phyloP scores from a whole-genome alignment of 2,329 filamentous ascomycete genomes.

The Colletotrichum neosansevieriae region DNA sequence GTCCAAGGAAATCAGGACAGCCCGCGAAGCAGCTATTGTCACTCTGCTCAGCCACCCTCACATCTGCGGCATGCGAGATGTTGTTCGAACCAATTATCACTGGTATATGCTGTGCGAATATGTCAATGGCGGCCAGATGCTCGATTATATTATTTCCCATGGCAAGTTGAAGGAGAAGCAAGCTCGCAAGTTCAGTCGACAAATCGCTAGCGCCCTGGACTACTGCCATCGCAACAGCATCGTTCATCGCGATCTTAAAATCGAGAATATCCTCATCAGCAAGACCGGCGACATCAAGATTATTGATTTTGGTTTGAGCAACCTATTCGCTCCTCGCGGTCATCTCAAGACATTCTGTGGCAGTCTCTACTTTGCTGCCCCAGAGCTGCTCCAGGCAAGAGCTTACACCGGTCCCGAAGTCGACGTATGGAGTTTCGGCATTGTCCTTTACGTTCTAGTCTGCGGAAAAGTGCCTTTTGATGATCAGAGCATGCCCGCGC shows the following conservation, averaged over 20 bases:
- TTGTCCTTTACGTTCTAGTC: conserved; percentile 95
- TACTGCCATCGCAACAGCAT: conserved; percentile 99
- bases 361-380: conserved; percentile 96
- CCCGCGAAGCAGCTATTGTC: conserved; percentile 95
- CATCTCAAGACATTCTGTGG: conserved; percentile 97
- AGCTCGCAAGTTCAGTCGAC: conserved; percentile 95
- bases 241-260: conserved; percentile 96
- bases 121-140: conserved; percentile 98
- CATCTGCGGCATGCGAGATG: conserved; percentile 95
- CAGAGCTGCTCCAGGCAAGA: conserved; percentile 91
- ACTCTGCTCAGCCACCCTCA: conserved; percentile 94
- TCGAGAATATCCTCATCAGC: conserved; percentile 99
- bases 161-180: conserved; percentile 98
- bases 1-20: conserved; percentile 95
- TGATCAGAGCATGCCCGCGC: conserved; percentile 97
- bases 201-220: conserved; percentile 95
- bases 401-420: conserved; percentile 97
- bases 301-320: conserved; percentile 98
- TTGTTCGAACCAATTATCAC: conserved; percentile 95
- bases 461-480: conserved; percentile 99
- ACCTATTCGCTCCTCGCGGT: conserved; percentile 87
- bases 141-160: conserved; percentile 99
- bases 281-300: conserved; percentile 99
- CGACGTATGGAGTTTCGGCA: conserved; percentile 98
- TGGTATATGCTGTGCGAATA: conserved; percentile 99